phyloP scores from a whole-genome alignment of 106 monocot species.

The Platanthera guangdongensis region DNA sequence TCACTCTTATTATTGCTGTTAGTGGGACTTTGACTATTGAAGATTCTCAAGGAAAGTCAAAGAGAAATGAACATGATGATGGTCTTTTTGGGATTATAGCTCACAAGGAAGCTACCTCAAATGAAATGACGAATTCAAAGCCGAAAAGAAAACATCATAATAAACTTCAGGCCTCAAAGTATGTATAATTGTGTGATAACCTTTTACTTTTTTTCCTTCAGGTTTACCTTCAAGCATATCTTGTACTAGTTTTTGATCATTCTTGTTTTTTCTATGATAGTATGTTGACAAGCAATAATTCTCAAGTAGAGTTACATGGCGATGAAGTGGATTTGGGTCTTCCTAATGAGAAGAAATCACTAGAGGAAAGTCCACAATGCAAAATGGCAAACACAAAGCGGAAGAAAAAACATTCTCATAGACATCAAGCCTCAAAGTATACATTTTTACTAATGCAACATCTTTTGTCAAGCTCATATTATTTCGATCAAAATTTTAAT shows the following conservation, averaged over 20 bases:
- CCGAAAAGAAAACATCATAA: neutral
- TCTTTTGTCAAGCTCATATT: neutral
- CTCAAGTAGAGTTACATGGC: neutral
- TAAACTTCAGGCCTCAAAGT: neutral
- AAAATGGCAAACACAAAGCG: neutral
- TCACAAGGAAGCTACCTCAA: too few species aligned
- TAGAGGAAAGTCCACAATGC: neutral
- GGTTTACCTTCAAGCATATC: neutral
- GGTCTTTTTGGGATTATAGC: neutral
- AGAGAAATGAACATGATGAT: neutral
- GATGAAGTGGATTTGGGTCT: neutral
- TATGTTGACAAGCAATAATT: neutral
- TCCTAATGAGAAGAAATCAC: neutral
- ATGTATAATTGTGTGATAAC: neutral
- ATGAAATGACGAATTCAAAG: neutral
- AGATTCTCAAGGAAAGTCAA: neutral
- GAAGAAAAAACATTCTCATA: neutral
- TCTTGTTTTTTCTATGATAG: neutral
- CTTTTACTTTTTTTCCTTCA: neutral
- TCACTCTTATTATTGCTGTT: neutral
- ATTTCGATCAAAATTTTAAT: neutral
- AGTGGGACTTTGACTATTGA: neutral
- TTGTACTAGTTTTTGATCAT: neutral
- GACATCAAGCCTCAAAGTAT: neutral
- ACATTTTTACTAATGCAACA: neutral